phyloP scores from a whole-genome alignment of 352 stramenopile genomes.

The Pythium biforme region DNA sequence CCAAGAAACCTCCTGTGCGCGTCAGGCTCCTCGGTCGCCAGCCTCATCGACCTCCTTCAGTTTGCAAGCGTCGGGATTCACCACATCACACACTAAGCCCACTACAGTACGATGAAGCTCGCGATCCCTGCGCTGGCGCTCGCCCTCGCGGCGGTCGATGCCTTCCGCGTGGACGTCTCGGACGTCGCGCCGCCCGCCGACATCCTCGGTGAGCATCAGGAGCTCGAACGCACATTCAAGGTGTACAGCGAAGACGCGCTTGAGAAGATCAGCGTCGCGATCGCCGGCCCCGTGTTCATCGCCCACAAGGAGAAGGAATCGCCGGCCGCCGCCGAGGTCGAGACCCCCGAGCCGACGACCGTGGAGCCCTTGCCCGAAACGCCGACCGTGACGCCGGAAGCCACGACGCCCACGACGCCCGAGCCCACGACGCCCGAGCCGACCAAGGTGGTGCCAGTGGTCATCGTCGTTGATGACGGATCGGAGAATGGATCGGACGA shows the following conservation, averaged over 20 bases:
- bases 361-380: slow-evolving; percentile 8
- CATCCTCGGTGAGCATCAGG: slow-evolving; percentile 29
- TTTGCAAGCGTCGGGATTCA: slow-evolving; percentile 2
- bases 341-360: slow-evolving; percentile 11
- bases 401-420: background rate
- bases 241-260: slow-evolving; percentile 28
- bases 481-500: slow-evolving; percentile 23
- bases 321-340: background rate
- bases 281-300: slow-evolving; percentile 23
- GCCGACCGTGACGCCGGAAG: slow-evolving; percentile 6
- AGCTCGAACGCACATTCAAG: slow-evolving; percentile 21
- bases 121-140: slow-evolving; percentile 15
- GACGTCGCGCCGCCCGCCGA: slow-evolving; percentile 24
- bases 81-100: background rate
- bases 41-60: background rate
- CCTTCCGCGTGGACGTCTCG: slow-evolving; percentile 23
- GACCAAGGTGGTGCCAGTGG: background rate
- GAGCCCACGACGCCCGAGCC: background rate
- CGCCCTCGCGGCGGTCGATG: slow-evolving; percentile 5
- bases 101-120: slow-evolving; percentile 23
- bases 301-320: background rate
- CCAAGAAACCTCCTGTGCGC: background rate
- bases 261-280: slow-evolving; percentile 26
- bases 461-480: slow-evolving; percentile 7
- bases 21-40: background rate